A percentile compares a stretch with the other conserved stretches of the same genome.
phyloP scores from a whole-genome alignment of 495 filamentous ascomycete species.

The Trypethelium eluteriae region DNA sequence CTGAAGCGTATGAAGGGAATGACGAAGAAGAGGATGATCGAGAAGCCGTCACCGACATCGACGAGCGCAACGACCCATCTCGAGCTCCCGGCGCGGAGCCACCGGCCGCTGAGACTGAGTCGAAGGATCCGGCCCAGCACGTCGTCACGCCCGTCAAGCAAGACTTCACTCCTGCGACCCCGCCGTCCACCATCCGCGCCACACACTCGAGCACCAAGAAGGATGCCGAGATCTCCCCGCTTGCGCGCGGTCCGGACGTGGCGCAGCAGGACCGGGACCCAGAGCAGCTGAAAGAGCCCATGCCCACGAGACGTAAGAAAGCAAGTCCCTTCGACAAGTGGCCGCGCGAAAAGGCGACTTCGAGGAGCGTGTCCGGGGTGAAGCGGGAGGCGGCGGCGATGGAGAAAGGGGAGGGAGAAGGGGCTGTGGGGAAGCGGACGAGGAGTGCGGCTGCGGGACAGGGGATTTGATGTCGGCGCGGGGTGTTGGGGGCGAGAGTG shows the following conservation, averaged over 20 bases:
- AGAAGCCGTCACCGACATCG: constrained; percentile 45
- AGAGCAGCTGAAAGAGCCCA: too few relatives aligned
- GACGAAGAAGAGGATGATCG: constrained; percentile 36
- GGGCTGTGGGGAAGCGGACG: constrained; percentile 20
- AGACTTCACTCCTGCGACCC: constrained; percentile 12
- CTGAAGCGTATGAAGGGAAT: constrained; percentile 26
- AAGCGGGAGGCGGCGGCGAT: constrained; percentile 15
- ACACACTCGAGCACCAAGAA: constrained; percentile 12
- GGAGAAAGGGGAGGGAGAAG: constrained; percentile 13
- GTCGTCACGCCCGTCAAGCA: constrained; percentile 7
- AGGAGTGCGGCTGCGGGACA: constrained; percentile 15
- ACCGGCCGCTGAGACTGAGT: not conserved
- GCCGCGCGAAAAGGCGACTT: constrained; percentile 23
- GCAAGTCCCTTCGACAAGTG: constrained; percentile 26
- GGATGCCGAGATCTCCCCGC: not conserved
- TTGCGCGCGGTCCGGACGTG: not conserved
- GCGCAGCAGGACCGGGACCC: too few relatives aligned
- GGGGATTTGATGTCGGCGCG: too few relatives aligned
- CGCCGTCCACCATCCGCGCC: constrained; percentile 13
- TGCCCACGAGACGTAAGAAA: constrained; percentile 12
- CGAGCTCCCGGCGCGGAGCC: not conserved
- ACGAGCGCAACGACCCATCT: constrained; percentile 22
- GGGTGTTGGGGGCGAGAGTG: too few relatives aligned
- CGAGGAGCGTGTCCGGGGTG: constrained; percentile 18
- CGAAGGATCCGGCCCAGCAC: not conserved